Base-by-base conservation (phyloP, 2,329 filamentous ascomycete species). In the Aspergillus tamarii region DNA sequence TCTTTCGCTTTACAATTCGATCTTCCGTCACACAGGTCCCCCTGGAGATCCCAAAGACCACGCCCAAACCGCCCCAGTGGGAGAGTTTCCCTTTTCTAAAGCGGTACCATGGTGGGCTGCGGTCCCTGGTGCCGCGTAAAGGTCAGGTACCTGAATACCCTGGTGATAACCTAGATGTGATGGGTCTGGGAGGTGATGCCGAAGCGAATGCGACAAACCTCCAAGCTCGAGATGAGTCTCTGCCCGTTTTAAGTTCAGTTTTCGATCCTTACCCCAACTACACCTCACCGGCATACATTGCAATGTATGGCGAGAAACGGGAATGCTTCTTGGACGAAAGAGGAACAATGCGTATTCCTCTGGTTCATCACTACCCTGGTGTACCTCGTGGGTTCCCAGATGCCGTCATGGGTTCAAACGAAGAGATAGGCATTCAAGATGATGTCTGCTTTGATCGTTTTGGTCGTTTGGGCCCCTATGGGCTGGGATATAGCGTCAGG, bases 401-500 rank as follows among this genome's bases (percentile, higher is more conserved):
- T 56, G 87, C 93, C 63, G 87, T 92, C 2, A 86, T 94, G 73
- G 95, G 95, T n/a, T 96, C 93, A 0, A 94, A 97, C 72, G 88
- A 93, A 11, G 77, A 94, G 46, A 79, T 98, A 14, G 90, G 89
- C 0, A 81, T 98, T 41, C 87, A 91, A 21, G 88, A 96, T 68
- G 90, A 96, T 72, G 87, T 97, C 54, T 99, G 95, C 80, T 97
- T 97, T 74, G 95, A 99, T 70, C 87, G 95, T 2, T 96, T 92
- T 74, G 94, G 94, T 3, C 87, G 93, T 67, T 87, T 95, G 34
- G 94, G 92, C 0, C 91, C 94, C 0, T 99, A 99, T 70, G 94
- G 94, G 0, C 87, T 93, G 65, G 94, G 94, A 10, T 98, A 98
- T 76, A 92, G 91, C 36, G 82, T 85, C 39, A 88, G 88, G 63